Conservation (phyloP, 2,329 filamentous ascomycete species). For the Colletotrichum destructivum region DNA sequence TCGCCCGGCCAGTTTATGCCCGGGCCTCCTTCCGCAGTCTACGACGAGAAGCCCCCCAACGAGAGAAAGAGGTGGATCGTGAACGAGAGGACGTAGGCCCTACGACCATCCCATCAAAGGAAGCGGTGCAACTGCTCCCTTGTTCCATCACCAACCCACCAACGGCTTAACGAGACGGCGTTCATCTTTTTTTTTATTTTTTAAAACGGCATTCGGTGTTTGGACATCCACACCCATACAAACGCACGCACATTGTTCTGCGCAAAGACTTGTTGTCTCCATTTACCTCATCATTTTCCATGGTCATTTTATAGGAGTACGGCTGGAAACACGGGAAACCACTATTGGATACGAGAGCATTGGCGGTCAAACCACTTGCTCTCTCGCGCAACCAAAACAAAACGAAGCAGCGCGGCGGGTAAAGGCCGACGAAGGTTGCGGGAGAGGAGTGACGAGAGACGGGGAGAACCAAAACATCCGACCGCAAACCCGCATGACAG, state of each 20-base stretch:
- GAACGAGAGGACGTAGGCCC: conserved; percentile 57
- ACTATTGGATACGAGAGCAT: conserved; percentile 6
- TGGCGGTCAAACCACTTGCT: background rate
- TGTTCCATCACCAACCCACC: conserved; percentile 24
- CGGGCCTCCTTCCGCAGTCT: conserved; percentile 45
- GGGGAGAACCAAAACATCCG: background rate
- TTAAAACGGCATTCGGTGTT: conserved; percentile 28
- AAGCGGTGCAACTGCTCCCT: background rate
- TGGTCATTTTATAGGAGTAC: conserved; percentile 31
- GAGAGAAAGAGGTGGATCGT: conserved; percentile 66
- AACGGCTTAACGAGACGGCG: conserved; percentile 41
- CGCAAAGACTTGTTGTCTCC: conserved; percentile 24
- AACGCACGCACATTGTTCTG: conserved; percentile 2
- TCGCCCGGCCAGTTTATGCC: conserved; percentile 54
- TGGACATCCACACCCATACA: conserved; percentile 32
- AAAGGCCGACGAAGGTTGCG: background rate
- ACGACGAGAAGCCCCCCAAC: conserved; percentile 56
- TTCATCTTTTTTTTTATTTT: conserved; percentile 35
- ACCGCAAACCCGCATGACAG: background rate
- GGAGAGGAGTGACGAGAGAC: too few relatives aligned
- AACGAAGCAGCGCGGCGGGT: too few relatives aligned
- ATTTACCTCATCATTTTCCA: background rate
- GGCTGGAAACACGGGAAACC: conserved; percentile 20
- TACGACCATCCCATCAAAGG: background rate
- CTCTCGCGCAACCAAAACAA: background rate